These are phyloP conservation scores for Ganoderma sinense DNA, from an alignment of 1,284 basidiomycete species.

Conservation along the genomic window DNA sequence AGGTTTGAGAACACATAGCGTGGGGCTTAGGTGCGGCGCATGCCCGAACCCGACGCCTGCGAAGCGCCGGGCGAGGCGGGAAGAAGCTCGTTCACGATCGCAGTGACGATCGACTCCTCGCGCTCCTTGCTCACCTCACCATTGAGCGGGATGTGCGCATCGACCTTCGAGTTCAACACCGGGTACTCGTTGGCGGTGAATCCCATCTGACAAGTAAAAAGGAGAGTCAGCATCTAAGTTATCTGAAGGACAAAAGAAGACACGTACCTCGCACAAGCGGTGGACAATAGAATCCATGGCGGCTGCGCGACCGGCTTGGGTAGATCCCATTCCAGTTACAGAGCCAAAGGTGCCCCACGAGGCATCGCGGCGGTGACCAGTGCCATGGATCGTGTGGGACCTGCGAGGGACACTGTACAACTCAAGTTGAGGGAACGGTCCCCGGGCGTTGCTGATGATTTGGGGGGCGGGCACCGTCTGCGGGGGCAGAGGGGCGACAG, in stretches of 20 bases:
- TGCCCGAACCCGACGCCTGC: slow-evolving; percentile 29
- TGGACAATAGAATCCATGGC: slow-evolving; percentile 29
- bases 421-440: slow-evolving; percentile 66
- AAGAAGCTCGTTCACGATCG: slow-evolving; percentile 62
- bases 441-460: slow-evolving; percentile 65
- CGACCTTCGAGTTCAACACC: slow-evolving; percentile 58
- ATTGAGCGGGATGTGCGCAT: slow-evolving; percentile 52
- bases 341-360: slow-evolving; percentile 22
- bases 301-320: slow-evolving; percentile 23
- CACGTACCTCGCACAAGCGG: slow-evolving; percentile 35
- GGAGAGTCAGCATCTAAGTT: slow-evolving; percentile 10
- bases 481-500: slow-evolving; percentile 9
- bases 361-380: slow-evolving; percentile 27
- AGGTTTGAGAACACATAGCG: not conserved
- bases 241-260: not conserved
- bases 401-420: slow-evolving; percentile 55
- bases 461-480: slow-evolving; percentile 34
- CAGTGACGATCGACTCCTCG: slow-evolving; percentile 57
- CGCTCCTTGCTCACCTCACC: slow-evolving; percentile 41
- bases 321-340: slow-evolving; percentile 4
- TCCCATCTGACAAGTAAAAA: slow-evolving; percentile 63
- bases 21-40: slow-evolving; percentile 14
- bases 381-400: slow-evolving; percentile 38
- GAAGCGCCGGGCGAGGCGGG: slow-evolving; percentile 25
- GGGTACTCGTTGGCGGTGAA: slow-evolving; percentile 66